These are phyloP conservation scores for Nannochloris sp. DNA, from an alignment of 139 green algal genomes.

Conservation along the genomic window DNA sequence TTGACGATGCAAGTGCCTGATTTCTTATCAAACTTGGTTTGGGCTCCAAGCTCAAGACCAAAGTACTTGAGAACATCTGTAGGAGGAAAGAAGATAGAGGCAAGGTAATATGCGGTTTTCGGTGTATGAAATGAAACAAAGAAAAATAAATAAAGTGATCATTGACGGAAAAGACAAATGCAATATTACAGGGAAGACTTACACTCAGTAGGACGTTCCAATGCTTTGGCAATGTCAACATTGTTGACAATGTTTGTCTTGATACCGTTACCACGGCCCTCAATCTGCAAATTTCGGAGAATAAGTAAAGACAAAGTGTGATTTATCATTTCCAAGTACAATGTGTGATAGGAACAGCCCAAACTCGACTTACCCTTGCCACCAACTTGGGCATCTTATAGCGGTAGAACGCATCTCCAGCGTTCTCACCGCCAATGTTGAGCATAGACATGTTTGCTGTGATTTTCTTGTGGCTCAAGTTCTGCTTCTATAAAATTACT, in stretches of 20 bases:
- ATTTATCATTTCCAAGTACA: not conserved
- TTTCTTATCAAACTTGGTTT: constrained; percentile 93
- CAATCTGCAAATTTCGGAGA: constrained; percentile 78
- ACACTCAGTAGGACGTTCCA: constrained; percentile 89
- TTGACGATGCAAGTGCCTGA: constrained; percentile 90
- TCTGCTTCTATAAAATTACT: too few species aligned
- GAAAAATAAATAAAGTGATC: not conserved
- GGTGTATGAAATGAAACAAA: not conserved
- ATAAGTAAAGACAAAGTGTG: not conserved
- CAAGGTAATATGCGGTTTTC: not conserved
- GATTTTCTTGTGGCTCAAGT: too few species aligned
- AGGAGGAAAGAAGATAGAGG: not conserved
- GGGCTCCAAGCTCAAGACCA: constrained; percentile 92
- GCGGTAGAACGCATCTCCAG: constrained; percentile 82
- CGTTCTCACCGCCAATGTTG: constrained; percentile 71
- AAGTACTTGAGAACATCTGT: constrained; percentile 94
- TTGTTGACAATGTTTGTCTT: constrained; percentile 99
- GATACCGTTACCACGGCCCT: constrained; percentile 97
- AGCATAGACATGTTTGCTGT: not conserved
- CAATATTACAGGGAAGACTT: constrained; percentile 20
- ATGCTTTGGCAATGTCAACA: constrained; percentile 95
- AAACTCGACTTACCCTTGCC: constrained; percentile 57
- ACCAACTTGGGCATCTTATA: constrained; percentile 99
- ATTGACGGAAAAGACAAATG: not conserved
- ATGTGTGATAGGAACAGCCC: not conserved